A percentile compares a stretch with the other conserved stretches of the same genome.
Evolutionary conservation across 2,329 filamentous ascomycete genomes (phyloP).

Genomic region (Claviceps sp.): DNA sequence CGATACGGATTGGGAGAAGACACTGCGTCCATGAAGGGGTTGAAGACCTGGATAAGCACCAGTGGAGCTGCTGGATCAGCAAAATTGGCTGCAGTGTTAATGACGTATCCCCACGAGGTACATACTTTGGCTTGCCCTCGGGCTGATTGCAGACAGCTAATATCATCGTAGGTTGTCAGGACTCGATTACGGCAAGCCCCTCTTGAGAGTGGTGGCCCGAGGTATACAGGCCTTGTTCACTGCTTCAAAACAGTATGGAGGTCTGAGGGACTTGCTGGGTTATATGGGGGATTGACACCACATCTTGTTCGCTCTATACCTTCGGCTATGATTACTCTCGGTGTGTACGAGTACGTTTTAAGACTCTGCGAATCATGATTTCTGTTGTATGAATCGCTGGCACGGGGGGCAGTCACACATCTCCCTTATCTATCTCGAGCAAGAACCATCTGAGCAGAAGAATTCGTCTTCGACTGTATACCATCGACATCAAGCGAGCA

Average conservation of each 20-base stretch:
- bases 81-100: conserved; percentile 63
- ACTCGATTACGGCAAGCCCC: conserved; percentile 73
- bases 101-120: conserved; percentile 79
- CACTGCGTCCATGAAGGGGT: conserved; percentile 52
- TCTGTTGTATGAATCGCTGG: too few species aligned
- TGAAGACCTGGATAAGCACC: conserved; percentile 59
- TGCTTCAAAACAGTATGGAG: conserved; percentile 53
- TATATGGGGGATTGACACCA: conserved; percentile 57
- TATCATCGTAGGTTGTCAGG: not conserved
- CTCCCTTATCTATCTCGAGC: not conserved
- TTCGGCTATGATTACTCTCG: conserved; percentile 61
- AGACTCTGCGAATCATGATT: conserved; percentile 10
- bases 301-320: conserved; percentile 60
- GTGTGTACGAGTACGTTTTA: conserved; percentile 32
- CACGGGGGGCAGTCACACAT: too few species aligned
- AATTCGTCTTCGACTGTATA: too few species aligned
- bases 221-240: conserved; percentile 54
- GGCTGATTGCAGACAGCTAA: not conserved
- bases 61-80: conserved; percentile 62
- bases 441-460: not conserved
- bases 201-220: conserved; percentile 42
- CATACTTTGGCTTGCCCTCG: not conserved
- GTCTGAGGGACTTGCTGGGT: conserved; percentile 52
- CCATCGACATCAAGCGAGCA: too few species aligned
- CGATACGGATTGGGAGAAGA: conserved; percentile 33